A percentile compares a stretch with the other conserved stretches of the same genome.
These are phyloP conservation scores for Tuber indicum DNA, from an alignment of 495 filamentous ascomycete species.

Conservation along the genomic window DNA sequence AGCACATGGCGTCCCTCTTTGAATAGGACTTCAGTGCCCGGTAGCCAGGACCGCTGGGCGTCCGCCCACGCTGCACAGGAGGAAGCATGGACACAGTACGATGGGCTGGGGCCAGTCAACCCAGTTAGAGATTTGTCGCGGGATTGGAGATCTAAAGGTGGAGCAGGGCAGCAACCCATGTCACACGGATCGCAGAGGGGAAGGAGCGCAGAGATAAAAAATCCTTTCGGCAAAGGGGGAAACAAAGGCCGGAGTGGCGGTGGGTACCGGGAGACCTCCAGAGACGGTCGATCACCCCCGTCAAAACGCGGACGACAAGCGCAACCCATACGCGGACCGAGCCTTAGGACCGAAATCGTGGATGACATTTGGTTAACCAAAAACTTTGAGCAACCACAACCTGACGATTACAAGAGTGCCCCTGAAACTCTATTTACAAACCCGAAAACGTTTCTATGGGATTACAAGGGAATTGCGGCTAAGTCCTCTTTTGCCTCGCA, in stretches of 20 bases:
- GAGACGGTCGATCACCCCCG: neutral
- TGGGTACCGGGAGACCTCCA: neutral
- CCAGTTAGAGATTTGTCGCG: conserved; percentile 30
- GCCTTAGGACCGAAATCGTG: conserved; percentile 23
- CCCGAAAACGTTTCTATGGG: conserved; percentile 37
- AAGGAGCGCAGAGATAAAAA: conserved; percentile 14
- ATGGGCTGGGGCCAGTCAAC: conserved; percentile 37
- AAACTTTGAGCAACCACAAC: conserved; percentile 25
- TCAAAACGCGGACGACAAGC: conserved; percentile 10
- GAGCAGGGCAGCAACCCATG: conserved; percentile 20
- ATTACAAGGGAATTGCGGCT: conserved; percentile 31
- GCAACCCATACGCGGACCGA: conserved; percentile 20
- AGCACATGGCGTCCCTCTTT: neutral
- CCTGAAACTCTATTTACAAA: conserved; percentile 37
- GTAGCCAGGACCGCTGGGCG: neutral
- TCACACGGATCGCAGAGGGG: conserved; percentile 11
- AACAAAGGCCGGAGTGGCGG: conserved; percentile 22
- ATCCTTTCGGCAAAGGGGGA: conserved; percentile 12
- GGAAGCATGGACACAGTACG: conserved; percentile 40
- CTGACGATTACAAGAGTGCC: conserved; percentile 33
- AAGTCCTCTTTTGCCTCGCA: conserved; percentile 24
- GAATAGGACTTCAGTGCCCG: neutral
- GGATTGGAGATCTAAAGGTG: conserved; percentile 25
- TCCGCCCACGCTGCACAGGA: conserved; percentile 23
- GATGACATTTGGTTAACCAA: conserved; percentile 30